Evolutionary conservation across 805 yeast species (phyloP).

Genomic region (Monosporozyma solicola): DNA sequence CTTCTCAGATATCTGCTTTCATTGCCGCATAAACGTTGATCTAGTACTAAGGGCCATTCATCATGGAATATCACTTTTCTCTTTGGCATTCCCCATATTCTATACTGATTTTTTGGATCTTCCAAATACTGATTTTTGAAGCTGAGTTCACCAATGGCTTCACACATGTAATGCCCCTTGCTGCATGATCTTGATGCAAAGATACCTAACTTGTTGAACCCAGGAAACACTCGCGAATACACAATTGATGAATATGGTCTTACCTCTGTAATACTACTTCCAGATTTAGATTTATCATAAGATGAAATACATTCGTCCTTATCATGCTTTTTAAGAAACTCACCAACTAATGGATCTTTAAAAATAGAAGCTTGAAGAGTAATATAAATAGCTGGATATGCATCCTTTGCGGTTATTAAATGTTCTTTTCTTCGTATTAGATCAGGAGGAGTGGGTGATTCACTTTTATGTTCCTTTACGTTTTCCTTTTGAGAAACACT

Average conservation of each 20-base stretch:
- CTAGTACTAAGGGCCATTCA: conserved; percentile 55
- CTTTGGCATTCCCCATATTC: conserved; percentile 59
- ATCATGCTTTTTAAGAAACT: conserved; percentile 43
- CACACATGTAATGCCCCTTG: conserved; percentile 44
- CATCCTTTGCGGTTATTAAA: conserved; percentile 31
- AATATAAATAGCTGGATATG: conserved; percentile 27
- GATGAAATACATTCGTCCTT: conserved; percentile 27
- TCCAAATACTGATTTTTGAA: conserved; percentile 50
- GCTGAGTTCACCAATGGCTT: conserved; percentile 66
- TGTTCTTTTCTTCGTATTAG: conserved; percentile 30
- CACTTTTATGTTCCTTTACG: neutral
- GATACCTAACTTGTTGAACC: conserved; percentile 62
- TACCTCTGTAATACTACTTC: conserved; percentile 32
- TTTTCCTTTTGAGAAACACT: neutral
- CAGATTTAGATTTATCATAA: conserved; percentile 18
- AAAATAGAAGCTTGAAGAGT: conserved; percentile 33
- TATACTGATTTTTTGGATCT: conserved; percentile 69
- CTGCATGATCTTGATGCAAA: conserved; percentile 37
- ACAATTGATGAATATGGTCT: conserved; percentile 49
- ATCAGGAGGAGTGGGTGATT: conserved; percentile 7
- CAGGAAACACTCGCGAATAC: conserved; percentile 55
- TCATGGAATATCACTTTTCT: conserved; percentile 52
- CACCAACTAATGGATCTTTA: conserved; percentile 31
- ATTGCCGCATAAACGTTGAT: conserved; percentile 81
- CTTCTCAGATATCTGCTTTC: conserved; percentile 65